A percentile compares a stretch with the other conserved stretches of the same genome.
Conservation (phyloP, 768 basidiomycete species). For the Naganishia kalamii region DNA sequence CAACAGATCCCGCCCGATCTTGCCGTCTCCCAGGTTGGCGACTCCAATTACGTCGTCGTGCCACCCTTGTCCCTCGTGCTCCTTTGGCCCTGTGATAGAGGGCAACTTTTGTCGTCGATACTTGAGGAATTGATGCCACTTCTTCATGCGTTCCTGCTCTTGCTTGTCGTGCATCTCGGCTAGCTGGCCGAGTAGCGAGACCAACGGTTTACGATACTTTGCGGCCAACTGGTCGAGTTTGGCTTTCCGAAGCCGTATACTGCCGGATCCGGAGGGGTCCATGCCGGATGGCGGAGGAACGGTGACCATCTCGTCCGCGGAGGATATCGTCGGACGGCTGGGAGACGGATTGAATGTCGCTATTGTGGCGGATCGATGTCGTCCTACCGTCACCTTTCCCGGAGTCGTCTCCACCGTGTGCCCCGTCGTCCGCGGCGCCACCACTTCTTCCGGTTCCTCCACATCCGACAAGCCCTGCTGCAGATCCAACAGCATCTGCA, state of each 20-base stretch:
- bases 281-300: not conserved
- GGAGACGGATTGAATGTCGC: slow-evolving; percentile 21
- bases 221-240: slow-evolving; percentile 18
- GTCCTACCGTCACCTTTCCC: not conserved
- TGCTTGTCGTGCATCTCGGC: slow-evolving; percentile 75
- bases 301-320: slow-evolving; percentile 3
- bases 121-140: slow-evolving; percentile 79
- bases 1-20: slow-evolving; percentile 61
- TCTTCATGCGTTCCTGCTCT: slow-evolving; percentile 57
- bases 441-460: not conserved
- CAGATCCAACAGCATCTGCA: slow-evolving; percentile 20
- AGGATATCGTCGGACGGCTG: slow-evolving; percentile 1
- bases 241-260: slow-evolving; percentile 2
- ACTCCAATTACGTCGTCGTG: slow-evolving; percentile 83
- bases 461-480: slow-evolving; percentile 2
- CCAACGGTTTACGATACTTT: slow-evolving; percentile 50
- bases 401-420: not conserved
- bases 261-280: not conserved
- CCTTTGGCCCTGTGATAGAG: slow-evolving; percentile 49
- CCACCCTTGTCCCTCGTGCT: slow-evolving; percentile 49
- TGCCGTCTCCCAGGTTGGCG: slow-evolving; percentile 70
- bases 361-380: slow-evolving; percentile 10
- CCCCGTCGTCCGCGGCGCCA: not conserved
- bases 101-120: slow-evolving; percentile 38
- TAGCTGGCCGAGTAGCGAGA: slow-evolving; percentile 65